Evolutionary conservation across 1,284 basidiomycete species (phyloP).

Genomic region (Ustanciosporium gigantosporum): DNA sequence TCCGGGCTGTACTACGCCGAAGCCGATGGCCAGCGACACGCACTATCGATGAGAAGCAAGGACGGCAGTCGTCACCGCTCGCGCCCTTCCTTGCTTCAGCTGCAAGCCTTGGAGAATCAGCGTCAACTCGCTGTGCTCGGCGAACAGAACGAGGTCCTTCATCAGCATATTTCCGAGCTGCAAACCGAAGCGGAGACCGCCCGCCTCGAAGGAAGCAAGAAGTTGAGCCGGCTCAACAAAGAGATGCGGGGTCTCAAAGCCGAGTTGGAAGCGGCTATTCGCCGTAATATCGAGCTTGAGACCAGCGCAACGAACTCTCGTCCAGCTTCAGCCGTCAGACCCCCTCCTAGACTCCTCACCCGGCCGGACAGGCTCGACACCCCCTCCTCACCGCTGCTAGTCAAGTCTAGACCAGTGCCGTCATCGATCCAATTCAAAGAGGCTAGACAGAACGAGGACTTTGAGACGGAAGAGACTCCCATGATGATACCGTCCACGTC

Average conservation of each 20-base stretch:
- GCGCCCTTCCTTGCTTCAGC: constrained; percentile 17
- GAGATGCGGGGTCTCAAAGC: constrained; percentile 50
- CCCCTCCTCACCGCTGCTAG: background rate
- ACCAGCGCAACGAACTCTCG: background rate
- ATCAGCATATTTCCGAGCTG: constrained; percentile 49
- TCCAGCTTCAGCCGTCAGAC: constrained; percentile 1
- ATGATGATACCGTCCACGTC: constrained; percentile 18
- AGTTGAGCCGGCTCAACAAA: constrained; percentile 37
- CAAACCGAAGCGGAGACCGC: constrained; percentile 46
- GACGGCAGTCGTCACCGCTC: constrained; percentile 12
- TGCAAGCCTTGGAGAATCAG: constrained; percentile 38
- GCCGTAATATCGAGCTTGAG: constrained; percentile 49
- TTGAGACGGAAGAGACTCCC: background rate
- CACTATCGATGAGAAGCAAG: no score
- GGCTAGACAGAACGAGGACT: background rate
- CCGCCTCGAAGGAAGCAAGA: constrained; percentile 37
- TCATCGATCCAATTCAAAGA: background rate
- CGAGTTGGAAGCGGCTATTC: constrained; percentile 46
- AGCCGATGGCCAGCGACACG: background rate
- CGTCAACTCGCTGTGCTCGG: constrained; percentile 42
- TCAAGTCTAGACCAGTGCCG: background rate
- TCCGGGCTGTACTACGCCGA: background rate
- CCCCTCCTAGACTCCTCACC: background rate
- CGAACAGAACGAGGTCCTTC: constrained; percentile 48
- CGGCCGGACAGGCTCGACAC: background rate